Percentiles rank a stretch among this genome's conserved stretches.
Evolutionary conservation across 495 filamentous ascomycete species (phyloP).

Genomic region (Penicillium goetzii): DNA sequence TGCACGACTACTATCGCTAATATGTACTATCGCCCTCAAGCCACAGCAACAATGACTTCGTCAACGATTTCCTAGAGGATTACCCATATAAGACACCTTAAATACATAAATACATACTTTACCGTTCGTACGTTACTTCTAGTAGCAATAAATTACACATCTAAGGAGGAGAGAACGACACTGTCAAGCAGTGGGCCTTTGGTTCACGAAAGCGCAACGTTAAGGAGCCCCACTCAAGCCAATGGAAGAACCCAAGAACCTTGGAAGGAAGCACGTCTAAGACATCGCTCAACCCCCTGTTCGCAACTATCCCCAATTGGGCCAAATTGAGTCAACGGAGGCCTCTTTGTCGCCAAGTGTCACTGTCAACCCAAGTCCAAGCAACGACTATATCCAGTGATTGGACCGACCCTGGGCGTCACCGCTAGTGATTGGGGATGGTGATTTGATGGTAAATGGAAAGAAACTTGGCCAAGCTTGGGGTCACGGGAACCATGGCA

Average conservation of each 20-base stretch:
- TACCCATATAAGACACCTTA: background rate
- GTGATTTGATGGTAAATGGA: background rate
- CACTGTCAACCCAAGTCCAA: background rate
- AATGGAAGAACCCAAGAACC: constrained; percentile 38
- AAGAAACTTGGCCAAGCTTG: background rate
- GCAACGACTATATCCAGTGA: background rate
- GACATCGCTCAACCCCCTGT: constrained; percentile 18
- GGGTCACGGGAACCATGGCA: constrained; percentile 10
- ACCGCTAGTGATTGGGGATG: constrained; percentile 5
- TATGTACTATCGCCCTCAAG: background rate
- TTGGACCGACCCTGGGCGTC: constrained; percentile 10
- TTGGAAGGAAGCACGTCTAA: constrained; percentile 32
- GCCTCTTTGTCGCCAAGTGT: constrained; percentile 2
- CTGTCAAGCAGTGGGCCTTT: constrained; percentile 30
- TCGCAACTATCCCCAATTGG: constrained; percentile 15
- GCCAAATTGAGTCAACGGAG: constrained; percentile 1
- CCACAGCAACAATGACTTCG: constrained; percentile 3
- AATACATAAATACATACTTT: background rate
- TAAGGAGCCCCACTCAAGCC: constrained; percentile 32
- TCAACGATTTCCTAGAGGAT: background rate
- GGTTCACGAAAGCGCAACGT: constrained; percentile 26
- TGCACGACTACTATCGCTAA: background rate
- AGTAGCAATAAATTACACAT: background rate
- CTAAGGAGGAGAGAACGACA: constrained; percentile 18
- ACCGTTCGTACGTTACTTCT: background rate